Percentiles rank a stretch among this genome's conserved stretches.
Conservation (phyloP, 176 grass and related monocot species). For the Hsuehochloa calcarea region DNA sequence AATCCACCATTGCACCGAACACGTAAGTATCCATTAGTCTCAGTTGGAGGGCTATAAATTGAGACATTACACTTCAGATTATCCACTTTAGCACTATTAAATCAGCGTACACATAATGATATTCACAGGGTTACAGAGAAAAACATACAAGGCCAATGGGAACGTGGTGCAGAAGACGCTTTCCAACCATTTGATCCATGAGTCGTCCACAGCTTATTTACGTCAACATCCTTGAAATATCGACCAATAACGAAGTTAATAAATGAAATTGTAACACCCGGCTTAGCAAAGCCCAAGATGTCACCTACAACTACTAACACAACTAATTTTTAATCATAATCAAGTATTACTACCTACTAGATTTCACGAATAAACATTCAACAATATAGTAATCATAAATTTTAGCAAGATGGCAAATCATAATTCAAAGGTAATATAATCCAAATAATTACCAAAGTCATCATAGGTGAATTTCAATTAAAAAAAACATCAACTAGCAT, state of each 20-base stretch:
- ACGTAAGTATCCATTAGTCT: constrained; percentile 79
- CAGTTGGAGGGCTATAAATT: constrained; percentile 67
- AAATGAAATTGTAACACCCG: not conserved
- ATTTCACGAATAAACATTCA: too few species aligned
- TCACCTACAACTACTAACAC: too few species aligned
- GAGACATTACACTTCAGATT: constrained; percentile 26
- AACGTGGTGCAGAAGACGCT: constrained; percentile 84
- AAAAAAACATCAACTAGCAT: too few species aligned
- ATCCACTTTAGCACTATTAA: constrained; percentile 2
- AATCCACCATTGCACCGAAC: constrained; percentile 94
- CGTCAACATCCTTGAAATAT: constrained; percentile 66
- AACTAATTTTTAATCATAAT: too few species aligned
- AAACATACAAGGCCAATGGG: constrained; percentile 71
- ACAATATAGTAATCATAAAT: too few species aligned
- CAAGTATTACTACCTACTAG: too few species aligned
- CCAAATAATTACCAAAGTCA: too few species aligned
- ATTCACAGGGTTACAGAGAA: constrained; percentile 11
- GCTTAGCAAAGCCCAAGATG: too few species aligned
- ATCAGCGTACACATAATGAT: not conserved
- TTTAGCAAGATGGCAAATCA: too few species aligned
- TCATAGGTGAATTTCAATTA: too few species aligned
- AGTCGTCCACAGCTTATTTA: constrained; percentile 73
- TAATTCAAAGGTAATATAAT: too few species aligned
- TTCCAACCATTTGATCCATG: constrained; percentile 76
- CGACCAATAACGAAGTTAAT: constrained; percentile 2